Evolutionary conservation across 768 basidiomycete species (phyloP).

Genomic region (Mycena amicta): DNA sequence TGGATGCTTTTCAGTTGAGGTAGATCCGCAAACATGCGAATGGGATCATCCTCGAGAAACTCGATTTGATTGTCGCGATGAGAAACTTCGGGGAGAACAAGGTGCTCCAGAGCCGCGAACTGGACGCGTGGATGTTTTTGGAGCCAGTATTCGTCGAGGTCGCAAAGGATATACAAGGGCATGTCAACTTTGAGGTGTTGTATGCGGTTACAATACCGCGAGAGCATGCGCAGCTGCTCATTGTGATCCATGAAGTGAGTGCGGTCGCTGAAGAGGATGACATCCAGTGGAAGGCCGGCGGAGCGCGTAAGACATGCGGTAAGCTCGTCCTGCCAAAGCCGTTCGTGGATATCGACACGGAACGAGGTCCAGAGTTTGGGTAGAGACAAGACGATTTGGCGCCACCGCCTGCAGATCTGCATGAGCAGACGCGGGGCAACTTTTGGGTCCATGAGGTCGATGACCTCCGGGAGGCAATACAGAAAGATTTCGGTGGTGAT

Average conservation of each 20-base stretch:
- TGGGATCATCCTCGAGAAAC: no score
- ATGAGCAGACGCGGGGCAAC: background rate
- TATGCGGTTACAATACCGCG: background rate
- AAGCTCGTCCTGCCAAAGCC: background rate
- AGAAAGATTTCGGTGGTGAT: no score
- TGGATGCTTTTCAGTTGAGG: background rate
- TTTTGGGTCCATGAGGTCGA: no score
- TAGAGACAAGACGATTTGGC: background rate
- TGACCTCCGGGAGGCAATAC: background rate
- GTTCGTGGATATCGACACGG: background rate
- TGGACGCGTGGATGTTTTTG: background rate
- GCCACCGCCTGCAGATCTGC: background rate
- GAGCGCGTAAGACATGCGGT: background rate
- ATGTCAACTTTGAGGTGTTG: background rate
- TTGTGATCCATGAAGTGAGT: background rate
- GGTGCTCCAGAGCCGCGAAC: background rate
- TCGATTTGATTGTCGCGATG: no score
- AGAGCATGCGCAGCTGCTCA: background rate
- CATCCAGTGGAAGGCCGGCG: background rate
- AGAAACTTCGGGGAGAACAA: background rate
- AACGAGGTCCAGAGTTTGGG: background rate
- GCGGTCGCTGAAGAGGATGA: background rate
- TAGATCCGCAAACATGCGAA: background rate
- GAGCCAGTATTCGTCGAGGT: background rate
- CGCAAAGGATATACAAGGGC: background rate